These are phyloP conservation scores for Raffaelea albimanens DNA, from an alignment of 2,329 filamentous ascomycete genomes.

Conservation along the genomic window DNA sequence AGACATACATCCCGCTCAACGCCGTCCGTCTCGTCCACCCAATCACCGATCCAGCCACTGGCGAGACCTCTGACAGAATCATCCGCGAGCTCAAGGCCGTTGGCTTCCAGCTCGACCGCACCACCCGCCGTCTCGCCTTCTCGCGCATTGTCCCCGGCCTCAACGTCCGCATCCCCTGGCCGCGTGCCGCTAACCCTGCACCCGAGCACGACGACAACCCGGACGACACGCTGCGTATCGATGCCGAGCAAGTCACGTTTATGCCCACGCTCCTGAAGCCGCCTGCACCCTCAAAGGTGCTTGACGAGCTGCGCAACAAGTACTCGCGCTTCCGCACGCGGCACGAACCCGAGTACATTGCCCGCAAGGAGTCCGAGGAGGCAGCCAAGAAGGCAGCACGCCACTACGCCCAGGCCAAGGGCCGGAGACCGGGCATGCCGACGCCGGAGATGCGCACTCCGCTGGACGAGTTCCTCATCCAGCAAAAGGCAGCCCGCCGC, in stretches of 20 bases:
- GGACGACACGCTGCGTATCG: slow-evolving; percentile 65
- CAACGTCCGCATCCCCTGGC: slow-evolving; percentile 70
- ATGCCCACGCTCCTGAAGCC: slow-evolving; percentile 66
- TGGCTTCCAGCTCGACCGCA: slow-evolving; percentile 38
- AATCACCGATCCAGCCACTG: slow-evolving; percentile 56
- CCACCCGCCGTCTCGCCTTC: slow-evolving; percentile 38
- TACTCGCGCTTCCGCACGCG: slow-evolving; percentile 74
- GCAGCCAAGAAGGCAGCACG: slow-evolving; percentile 11
- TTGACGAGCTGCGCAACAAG: slow-evolving; percentile 78
- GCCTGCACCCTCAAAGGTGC: slow-evolving; percentile 68
- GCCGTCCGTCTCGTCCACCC: slow-evolving; percentile 76
- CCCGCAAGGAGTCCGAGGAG: slow-evolving; percentile 30
- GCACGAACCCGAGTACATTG: slow-evolving; percentile 66
- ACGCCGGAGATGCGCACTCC: slow-evolving; percentile 40
- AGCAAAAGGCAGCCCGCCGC: slow-evolving; percentile 40
- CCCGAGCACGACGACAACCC: slow-evolving; percentile 44
- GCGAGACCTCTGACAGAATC: slow-evolving; percentile 61
- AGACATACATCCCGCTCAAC: slow-evolving; percentile 54
- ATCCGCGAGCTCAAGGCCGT: slow-evolving; percentile 59
- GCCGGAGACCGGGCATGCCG: slow-evolving; percentile 24
- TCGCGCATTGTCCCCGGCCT: slow-evolving; percentile 58
- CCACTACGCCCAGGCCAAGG: slow-evolving; percentile 16
- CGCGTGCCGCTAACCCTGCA: slow-evolving; percentile 30
- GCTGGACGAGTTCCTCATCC: slow-evolving; percentile 49
- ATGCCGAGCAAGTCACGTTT: slow-evolving; percentile 67